Evolutionary conservation across 2,329 filamentous ascomycete genomes (phyloP), one percentile per base, ranked within the genome.

Genomic region (Lachnellula subtilissima): DNA sequence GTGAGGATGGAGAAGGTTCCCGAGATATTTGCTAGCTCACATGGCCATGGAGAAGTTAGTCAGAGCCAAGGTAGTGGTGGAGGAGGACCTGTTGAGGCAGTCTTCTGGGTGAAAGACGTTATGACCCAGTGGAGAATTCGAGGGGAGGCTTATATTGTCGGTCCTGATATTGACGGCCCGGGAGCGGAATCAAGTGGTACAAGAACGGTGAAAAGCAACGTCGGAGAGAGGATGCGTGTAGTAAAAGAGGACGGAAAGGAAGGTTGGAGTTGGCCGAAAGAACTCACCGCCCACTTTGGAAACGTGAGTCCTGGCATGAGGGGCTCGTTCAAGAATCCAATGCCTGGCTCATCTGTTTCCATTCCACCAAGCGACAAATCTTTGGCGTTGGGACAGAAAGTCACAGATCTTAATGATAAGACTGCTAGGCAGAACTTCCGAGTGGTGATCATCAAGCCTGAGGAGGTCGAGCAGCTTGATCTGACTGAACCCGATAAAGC

Each of bases 231-330:
- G 62, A 91, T 92, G 88, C 76, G 85, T 59, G 70, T 78, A 51
- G 74, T 78, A 8, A 64, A 66, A 5, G 63, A 65, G 25, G 64
- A 69, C 6, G 68, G 68, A 12, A 65, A 64, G 53, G 63, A 65
- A 14, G 46, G 36, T 17, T 69, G 91, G 90, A 87, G 82, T 63
- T 97, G 91, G 87, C 75, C 75, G 48, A 86, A 78, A 60, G 91
- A 96, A 73, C 72, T 97, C 39, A 91, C 89, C 50, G 89, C 83
- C 49, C 89, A 94, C 70, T 97, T 97, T 80, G 93, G 91, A 19
- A 97, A 97, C 71, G 74, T 94, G 64, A 87, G 83, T 63, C 93
- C 93, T 6, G 75, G 78, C 1, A 91, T 96, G 85, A 81, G 92
- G 70, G 88, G 87, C 9, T 80, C 82, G 8, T 92, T 91, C 45